Evolutionary conservation across 352 stramenopile genomes (phyloP), one percentile per base, ranked within the genome.

Genomic region (Phytophthora europaea): DNA sequence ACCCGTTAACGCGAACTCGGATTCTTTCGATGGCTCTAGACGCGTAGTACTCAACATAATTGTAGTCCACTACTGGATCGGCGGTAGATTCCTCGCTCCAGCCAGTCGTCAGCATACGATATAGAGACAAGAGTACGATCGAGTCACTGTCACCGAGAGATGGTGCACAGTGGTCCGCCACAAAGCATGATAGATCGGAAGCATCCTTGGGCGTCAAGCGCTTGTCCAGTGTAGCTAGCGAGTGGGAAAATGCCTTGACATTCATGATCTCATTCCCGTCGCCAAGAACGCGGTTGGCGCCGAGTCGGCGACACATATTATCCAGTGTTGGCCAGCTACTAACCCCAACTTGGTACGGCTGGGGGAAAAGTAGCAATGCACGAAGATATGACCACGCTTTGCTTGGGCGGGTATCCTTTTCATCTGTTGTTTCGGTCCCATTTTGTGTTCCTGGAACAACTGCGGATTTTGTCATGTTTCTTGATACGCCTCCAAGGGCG

Each of bases 201-300:
- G 78, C 77, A 15, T 88, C 76, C n/a, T 79, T 82, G 4, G 69
- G n/a, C 8, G 54, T 28, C 5, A 93, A 70, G 16, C 62, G 72
- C n/a, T 80, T 85, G 59, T 91, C 83, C 15, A 89, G 50, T 1
- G 69, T 40, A 6, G 22, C 51, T 0, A 93, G 50, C 10, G 75
- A 71, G 23, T 84, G 76, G 1, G 72, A 80, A 36, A 93, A 91
- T 0, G 80, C 82, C 23, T 82, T 84, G 16, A 71, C 57, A 51
- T 93, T 87, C 76, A 93, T 87, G 1, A 72, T 76, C 50, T 93
- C 86, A 63, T 89, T 83, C 6, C 81, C 81, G 61, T 91, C 84
- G 22, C 83, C 82, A 61, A 86, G 78, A 0, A 93, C 68, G 2
- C 84, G 79, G 36, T 93, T 92, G 1, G 82, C 86, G 0, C 84